A percentile compares a stretch with the other conserved stretches of the same genome.
Evolutionary conservation across 768 basidiomycete species (phyloP).

Genomic region (Trichaptum fuscoviolaceum): DNA sequence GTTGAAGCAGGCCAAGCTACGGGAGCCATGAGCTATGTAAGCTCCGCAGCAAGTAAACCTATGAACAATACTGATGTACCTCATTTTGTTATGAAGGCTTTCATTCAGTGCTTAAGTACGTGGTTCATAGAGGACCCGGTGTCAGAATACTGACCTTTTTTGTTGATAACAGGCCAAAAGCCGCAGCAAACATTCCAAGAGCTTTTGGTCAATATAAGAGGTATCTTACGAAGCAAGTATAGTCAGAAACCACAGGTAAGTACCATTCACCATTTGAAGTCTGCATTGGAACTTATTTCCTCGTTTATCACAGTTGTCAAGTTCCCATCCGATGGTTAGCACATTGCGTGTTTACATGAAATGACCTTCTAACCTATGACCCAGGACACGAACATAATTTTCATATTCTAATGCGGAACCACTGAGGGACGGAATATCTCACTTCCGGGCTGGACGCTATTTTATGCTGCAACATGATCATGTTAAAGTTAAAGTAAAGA

Average conservation of each 20-base stretch:
- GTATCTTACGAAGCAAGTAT: conserved; percentile 52
- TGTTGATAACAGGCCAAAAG: conserved; percentile 30
- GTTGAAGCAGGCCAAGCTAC: conserved; percentile 59
- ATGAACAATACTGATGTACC: background rate
- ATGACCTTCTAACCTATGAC: background rate
- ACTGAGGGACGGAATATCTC: background rate
- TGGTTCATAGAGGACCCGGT: conserved; percentile 3
- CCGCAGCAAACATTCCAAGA: conserved; percentile 63
- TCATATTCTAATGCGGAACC: background rate
- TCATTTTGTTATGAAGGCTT: conserved; percentile 36
- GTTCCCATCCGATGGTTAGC: conserved; percentile 62
- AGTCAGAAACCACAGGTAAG: conserved; percentile 58
- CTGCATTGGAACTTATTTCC: background rate
- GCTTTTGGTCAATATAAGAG: conserved; percentile 50
- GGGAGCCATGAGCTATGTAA: conserved; percentile 76
- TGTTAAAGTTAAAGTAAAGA: background rate
- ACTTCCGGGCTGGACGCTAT: background rate
- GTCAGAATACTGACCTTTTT: conserved; percentile 6
- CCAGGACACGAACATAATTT: conserved; percentile 1
- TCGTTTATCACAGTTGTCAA: conserved; percentile 36
- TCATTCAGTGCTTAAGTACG: conserved; percentile 51
- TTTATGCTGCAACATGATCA: too few species aligned
- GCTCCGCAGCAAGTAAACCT: conserved; percentile 20
- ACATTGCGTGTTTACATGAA: background rate
- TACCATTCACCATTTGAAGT: background rate